Conservation (phyloP, 2,329 filamentous ascomycete species). For the Talaromyces sp. region DNA sequence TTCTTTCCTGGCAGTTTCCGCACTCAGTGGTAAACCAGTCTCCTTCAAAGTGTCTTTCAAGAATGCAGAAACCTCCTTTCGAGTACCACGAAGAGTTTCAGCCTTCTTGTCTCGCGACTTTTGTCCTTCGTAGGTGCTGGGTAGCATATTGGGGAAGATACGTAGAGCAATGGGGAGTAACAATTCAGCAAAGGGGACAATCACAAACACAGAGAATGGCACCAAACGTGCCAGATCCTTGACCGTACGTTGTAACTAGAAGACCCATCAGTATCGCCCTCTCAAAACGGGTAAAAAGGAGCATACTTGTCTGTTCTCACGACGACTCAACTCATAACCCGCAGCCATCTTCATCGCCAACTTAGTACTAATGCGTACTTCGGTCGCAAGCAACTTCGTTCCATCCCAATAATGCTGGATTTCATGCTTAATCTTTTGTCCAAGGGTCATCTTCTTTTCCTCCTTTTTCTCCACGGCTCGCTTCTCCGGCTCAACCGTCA, state of each 20-base stretch:
- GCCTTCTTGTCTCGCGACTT: slow-evolving; percentile 89
- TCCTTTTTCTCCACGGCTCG: slow-evolving; percentile 64
- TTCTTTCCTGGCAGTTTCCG: slow-evolving; percentile 80
- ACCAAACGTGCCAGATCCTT: slow-evolving; percentile 90
- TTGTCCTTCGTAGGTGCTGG: slow-evolving; percentile 93
- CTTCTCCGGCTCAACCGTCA: slow-evolving; percentile 49
- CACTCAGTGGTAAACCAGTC: slow-evolving; percentile 85
- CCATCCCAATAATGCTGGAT: slow-evolving; percentile 96
- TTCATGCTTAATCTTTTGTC: slow-evolving; percentile 94
- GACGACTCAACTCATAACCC: slow-evolving; percentile 90
- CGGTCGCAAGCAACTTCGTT: slow-evolving; percentile 87
- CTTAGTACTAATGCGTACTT: slow-evolving; percentile 88
- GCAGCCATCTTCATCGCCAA: slow-evolving; percentile 96
- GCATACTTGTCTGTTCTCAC: slow-evolving; percentile 79
- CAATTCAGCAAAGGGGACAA: slow-evolving; percentile 93
- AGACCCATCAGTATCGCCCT: slow-evolving; percentile 22
- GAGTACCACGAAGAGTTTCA: slow-evolving; percentile 72
- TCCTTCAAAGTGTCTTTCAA: slow-evolving; percentile 85
- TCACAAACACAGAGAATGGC: slow-evolving; percentile 94
- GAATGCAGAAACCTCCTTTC: slow-evolving; percentile 92
- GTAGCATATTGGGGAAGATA: slow-evolving; percentile 94
- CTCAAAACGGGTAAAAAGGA: not conserved
- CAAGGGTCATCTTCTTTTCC: slow-evolving; percentile 82
- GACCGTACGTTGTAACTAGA: slow-evolving; percentile 77
- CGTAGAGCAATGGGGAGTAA: slow-evolving; percentile 87